Conservation (phyloP, 768 basidiomycete species). For the Naganishia randhawae region DNA sequence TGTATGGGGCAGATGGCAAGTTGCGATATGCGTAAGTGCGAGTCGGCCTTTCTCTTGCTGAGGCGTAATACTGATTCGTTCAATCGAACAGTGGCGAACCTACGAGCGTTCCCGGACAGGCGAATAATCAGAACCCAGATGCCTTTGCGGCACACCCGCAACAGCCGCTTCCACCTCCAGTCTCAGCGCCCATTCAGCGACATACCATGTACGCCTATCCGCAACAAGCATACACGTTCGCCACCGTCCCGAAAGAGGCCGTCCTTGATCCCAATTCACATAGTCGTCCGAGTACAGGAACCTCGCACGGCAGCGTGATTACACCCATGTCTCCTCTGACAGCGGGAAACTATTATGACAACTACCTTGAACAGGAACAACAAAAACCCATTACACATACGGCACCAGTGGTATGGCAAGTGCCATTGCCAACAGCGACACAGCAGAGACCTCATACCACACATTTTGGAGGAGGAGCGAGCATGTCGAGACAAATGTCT, state of each 20-base stretch:
- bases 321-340: constrained; percentile 17
- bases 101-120: constrained; percentile 12
- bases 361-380: constrained; percentile 22
- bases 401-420: constrained; percentile 11
- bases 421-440: background rate
- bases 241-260: constrained; percentile 1
- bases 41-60: background rate
- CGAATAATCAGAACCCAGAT: constrained; percentile 1
- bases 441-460: constrained; percentile 2
- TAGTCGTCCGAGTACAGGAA: constrained; percentile 11
- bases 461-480: background rate
- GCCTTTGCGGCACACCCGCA: background rate
- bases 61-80: background rate
- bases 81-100: background rate
- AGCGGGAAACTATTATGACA: constrained; percentile 19
- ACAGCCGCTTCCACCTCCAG: background rate
- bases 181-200: background rate
- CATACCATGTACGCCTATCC: background rate
- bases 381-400: constrained; percentile 6
- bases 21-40: constrained; percentile 60
- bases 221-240: constrained; percentile 5
- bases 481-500: constrained; percentile 17
- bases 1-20: constrained; percentile 75
- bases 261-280: constrained; percentile 5
- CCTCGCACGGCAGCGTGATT: constrained; percentile 13